Evolutionary conservation across 2,329 filamentous ascomycete species (phyloP), one percentile per base, ranked within the genome.

Genomic region (Claviceps arundinis): DNA sequence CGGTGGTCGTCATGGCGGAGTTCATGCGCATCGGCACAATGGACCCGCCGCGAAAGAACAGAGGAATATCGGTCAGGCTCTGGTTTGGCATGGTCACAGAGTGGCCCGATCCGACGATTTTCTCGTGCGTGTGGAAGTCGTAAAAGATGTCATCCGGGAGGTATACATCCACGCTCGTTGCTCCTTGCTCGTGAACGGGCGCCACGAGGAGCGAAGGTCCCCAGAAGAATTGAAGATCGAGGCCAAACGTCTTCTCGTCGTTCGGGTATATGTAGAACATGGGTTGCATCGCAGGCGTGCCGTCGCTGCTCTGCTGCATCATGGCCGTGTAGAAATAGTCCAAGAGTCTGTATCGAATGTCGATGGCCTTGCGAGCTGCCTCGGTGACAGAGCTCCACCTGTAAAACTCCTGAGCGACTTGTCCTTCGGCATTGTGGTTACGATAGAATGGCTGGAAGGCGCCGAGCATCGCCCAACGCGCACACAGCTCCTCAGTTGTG

Each of bases 301-400:
- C 85, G 22, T 74, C 74, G 30, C 6, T 59, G 56, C 24, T 75
- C 64, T 87, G 78, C 54, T 70, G 66, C 62, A 83, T 72, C 57
- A 88, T 71, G 0, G 80, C 79, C 1, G 85, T 88, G 72, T 89
- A 89, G 55, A 87, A 73, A 67, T 89, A 89, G 62, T 89, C 85
- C 14, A 89, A 72, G 14, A 89, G 70, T 41, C 76, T 73, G 69
- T 89, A 89, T 17, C 85, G 76, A 48, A 81, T 80, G 38, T 76
- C 75, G 58, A 89, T 87, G 16, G 80, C 83, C 55, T 79, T 81
- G 49, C 73, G 75, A 0, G 84, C 84, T 0, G 84, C 81, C 5
- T 73, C 65, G 0, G 82, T 70, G 3, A 85, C 82, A 0, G 70
- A 64, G 0, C 71, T 67, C 81, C 82, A 89, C 50, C 71, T 75